Conservation (phyloP, 108 stramenopile genomes). For the Fragilariopsis cylindrus region DNA sequence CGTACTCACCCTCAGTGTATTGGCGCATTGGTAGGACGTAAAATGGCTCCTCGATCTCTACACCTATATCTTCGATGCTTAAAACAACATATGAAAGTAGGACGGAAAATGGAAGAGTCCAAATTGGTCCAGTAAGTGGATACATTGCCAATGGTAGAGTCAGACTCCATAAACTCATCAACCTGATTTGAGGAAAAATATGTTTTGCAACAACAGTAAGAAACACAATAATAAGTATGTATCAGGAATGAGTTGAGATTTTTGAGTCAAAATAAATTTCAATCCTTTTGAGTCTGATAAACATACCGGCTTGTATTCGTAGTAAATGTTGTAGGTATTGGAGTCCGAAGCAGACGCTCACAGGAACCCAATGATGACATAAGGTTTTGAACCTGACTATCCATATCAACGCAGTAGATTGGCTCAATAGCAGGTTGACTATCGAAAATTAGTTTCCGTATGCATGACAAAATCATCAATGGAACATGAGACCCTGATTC, state of each 20-base stretch:
- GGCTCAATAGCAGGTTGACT: conserved; percentile 24
- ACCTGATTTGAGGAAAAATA: background rate
- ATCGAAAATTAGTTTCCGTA: conserved; percentile 44
- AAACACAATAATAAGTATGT: too few species aligned
- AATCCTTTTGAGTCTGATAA: too few species aligned
- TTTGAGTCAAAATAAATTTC: background rate
- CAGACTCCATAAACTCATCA: conserved; percentile 49
- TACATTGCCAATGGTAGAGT: conserved; percentile 53
- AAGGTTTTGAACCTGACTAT: conserved; percentile 38
- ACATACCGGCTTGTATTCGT: conserved; percentile 13
- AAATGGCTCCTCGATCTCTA: conserved; percentile 58
- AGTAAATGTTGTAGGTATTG: conserved; percentile 19
- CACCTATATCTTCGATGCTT: conserved; percentile 58
- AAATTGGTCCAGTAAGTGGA: conserved; percentile 38
- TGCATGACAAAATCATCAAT: conserved; percentile 29
- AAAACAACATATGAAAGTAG: conserved; percentile 43
- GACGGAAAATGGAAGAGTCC: conserved; percentile 42
- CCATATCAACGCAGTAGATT: conserved; percentile 34
- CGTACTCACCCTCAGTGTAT: conserved; percentile 43
- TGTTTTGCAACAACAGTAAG: too few species aligned
- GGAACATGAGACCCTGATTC: conserved; percentile 39
- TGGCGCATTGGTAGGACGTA: conserved; percentile 53
- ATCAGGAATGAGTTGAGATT: conserved; percentile 17
- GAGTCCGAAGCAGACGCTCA: conserved; percentile 50
- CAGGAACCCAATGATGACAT: conserved; percentile 36